Evolutionary conservation across 2,329 filamentous ascomycete species (phyloP).

Genomic region (Colletotrichum sp.): DNA sequence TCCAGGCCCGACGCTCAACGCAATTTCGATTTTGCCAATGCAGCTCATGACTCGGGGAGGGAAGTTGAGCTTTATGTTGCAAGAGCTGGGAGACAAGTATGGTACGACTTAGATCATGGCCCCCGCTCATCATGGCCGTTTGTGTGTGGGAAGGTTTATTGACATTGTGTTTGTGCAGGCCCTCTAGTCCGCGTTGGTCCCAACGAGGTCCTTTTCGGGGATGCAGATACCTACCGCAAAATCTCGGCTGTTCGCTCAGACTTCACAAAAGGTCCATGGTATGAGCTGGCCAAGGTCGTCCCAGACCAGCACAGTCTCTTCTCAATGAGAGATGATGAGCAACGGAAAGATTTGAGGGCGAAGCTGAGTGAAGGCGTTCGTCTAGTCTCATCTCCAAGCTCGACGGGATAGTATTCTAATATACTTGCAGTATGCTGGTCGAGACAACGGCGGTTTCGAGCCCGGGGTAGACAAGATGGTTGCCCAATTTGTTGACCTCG

Average conservation of each 20-base stretch:
- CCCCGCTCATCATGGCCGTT: no score
- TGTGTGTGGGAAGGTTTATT: background rate
- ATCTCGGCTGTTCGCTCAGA: slow-evolving; percentile 13
- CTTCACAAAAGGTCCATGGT: slow-evolving; percentile 22
- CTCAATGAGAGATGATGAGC: slow-evolving; percentile 20
- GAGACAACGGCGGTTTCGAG: slow-evolving; percentile 16
- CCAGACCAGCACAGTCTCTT: slow-evolving; percentile 20
- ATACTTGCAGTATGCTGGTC: background rate
- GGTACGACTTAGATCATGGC: background rate
- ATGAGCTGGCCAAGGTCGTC: slow-evolving; percentile 13
- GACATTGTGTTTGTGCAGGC: slow-evolving; percentile 26
- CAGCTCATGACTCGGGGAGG: slow-evolving; percentile 13
- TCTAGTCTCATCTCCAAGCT: background rate
- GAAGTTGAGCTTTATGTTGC: slow-evolving; percentile 1
- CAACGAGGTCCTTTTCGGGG: slow-evolving; percentile 23
- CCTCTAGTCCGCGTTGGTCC: slow-evolving; percentile 23
- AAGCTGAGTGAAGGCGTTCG: slow-evolving; percentile 21
- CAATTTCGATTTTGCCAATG: slow-evolving; percentile 34
- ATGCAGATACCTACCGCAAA: slow-evolving; percentile 10
- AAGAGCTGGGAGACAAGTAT: slow-evolving; percentile 7
- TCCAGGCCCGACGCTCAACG: slow-evolving; percentile 34
- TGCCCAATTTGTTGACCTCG: background rate
- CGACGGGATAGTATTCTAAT: accelerated
- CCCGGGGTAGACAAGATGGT: slow-evolving; percentile 3
- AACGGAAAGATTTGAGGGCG: slow-evolving; percentile 12